Conservation (phyloP, 2,329 filamentous ascomycete genomes). For the Aspergillus niger region DNA sequence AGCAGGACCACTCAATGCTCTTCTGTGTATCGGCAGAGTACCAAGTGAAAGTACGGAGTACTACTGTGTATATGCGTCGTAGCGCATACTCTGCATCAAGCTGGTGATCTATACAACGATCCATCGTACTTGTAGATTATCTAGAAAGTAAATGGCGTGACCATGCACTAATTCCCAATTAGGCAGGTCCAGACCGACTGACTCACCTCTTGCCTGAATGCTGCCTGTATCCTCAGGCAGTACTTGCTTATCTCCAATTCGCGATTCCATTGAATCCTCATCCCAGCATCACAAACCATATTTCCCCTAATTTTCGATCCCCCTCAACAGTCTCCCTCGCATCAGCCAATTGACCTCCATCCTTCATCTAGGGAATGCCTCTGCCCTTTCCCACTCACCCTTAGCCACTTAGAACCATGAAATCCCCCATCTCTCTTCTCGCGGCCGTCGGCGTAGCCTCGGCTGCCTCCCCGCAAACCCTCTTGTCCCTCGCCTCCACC, state of each 20-base stretch:
- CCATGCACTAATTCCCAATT: background rate
- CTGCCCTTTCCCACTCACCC: background rate
- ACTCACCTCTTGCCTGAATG: background rate
- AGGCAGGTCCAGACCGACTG: background rate
- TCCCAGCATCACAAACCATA: background rate
- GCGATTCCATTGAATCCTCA: background rate
- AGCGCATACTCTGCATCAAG: background rate
- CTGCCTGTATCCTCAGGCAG: background rate
- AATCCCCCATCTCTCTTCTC: constrained; percentile 19
- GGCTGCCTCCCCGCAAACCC: constrained; percentile 28
- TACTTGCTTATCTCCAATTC: background rate
- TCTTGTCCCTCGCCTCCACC: constrained; percentile 3
- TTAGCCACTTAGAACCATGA: constrained; percentile 9
- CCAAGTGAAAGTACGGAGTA: too few species aligned
- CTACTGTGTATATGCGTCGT: background rate
- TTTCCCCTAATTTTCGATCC: background rate
- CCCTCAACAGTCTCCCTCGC: background rate
- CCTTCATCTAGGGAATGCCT: background rate
- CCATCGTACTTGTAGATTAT: too few species aligned
- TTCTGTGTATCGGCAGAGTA: too few species aligned
- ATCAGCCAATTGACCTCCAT: background rate
- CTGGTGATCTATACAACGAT: background rate
- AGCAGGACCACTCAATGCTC: too few species aligned
- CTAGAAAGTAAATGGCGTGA: background rate
- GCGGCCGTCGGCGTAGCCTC: constrained; percentile 21